Conservation (phyloP, 805 yeast species). For the Millerozyma miso region DNA sequence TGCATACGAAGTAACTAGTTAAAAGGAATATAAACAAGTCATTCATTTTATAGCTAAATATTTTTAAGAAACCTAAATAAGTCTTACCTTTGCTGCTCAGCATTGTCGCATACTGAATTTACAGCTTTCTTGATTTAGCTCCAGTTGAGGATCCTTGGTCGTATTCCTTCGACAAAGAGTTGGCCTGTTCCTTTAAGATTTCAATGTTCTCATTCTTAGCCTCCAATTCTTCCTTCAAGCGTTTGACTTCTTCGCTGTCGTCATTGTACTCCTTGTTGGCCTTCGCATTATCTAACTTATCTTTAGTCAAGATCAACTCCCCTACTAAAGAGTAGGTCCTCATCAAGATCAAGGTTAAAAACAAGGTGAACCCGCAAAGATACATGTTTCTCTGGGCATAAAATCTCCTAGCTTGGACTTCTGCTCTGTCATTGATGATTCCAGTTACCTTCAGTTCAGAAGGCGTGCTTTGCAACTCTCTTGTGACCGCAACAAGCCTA, state of each 20-base stretch:
- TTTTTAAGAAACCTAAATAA: too few species aligned
- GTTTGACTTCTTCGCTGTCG: constrained; percentile 38
- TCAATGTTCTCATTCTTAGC: constrained; percentile 63
- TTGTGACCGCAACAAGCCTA: constrained; percentile 66
- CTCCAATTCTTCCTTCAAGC: constrained; percentile 42
- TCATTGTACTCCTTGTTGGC: constrained; percentile 16
- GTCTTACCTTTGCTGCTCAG: too few species aligned
- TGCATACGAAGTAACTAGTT: constrained; percentile 42
- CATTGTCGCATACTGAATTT: too few species aligned
- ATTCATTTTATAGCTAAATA: background rate
- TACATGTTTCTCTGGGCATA: constrained; percentile 96
- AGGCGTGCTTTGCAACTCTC: constrained; percentile 47
- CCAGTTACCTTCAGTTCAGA: constrained; percentile 16
- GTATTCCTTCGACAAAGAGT: constrained; percentile 60
- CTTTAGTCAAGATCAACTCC: constrained; percentile 65
- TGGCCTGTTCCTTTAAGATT: constrained; percentile 69
- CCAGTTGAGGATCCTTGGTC: constrained; percentile 31
- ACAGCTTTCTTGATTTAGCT: constrained; percentile 12
- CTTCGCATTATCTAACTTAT: constrained; percentile 42
- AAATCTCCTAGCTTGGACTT: constrained; percentile 84
- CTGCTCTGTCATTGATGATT: constrained; percentile 60
- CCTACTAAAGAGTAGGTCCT: constrained; percentile 80
- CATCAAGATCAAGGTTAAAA: constrained; percentile 77
- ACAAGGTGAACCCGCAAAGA: constrained; percentile 90
- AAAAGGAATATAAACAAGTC: background rate